A percentile compares a stretch with the other conserved stretches of the same genome.
phyloP scores from a whole-genome alignment of 768 basidiomycete genomes.

The Mycena olivaceomarginata region DNA sequence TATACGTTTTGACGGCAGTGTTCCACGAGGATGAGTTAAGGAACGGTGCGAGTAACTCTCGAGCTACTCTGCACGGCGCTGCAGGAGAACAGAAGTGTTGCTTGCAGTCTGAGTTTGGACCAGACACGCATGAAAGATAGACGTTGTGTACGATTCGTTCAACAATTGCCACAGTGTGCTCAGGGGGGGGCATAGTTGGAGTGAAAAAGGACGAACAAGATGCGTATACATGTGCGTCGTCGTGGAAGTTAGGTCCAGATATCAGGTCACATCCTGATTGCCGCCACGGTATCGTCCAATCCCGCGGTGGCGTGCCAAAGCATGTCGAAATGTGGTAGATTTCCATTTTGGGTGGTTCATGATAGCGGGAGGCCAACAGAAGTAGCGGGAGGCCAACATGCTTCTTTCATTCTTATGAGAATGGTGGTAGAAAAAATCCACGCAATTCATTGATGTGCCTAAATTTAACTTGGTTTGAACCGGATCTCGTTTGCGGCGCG shows the following conservation, averaged over 20 bases:
- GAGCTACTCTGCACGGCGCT: constrained; percentile 43
- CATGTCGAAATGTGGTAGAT: neutral
- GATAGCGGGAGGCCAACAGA: neutral
- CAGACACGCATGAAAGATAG: constrained; percentile 25
- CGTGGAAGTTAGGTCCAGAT: neutral
- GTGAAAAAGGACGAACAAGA: neutral
- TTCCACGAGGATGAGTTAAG: constrained; percentile 48
- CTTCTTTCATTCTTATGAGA: neutral
- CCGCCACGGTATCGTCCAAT: too few species aligned
- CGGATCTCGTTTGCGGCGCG: too few species aligned
- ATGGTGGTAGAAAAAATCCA: neutral
- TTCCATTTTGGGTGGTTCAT: neutral
- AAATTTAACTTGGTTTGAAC: too few species aligned
- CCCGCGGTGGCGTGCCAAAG: too few species aligned
- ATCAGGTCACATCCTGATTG: too few species aligned
- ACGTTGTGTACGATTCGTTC: constrained; percentile 28
- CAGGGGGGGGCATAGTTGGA: constrained; percentile 15
- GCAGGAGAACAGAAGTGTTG: constrained; percentile 48
- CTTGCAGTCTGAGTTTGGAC: neutral
- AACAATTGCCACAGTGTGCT: constrained; percentile 9
- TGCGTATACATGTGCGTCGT: neutral
- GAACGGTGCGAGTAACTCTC: constrained; percentile 25
- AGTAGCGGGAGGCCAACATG: neutral
- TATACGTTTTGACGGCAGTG: constrained; percentile 31
- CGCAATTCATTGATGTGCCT: too few species aligned